phyloP scores from a whole-genome alignment of 768 basidiomycete species.

The Boletus subcaerulescens region DNA sequence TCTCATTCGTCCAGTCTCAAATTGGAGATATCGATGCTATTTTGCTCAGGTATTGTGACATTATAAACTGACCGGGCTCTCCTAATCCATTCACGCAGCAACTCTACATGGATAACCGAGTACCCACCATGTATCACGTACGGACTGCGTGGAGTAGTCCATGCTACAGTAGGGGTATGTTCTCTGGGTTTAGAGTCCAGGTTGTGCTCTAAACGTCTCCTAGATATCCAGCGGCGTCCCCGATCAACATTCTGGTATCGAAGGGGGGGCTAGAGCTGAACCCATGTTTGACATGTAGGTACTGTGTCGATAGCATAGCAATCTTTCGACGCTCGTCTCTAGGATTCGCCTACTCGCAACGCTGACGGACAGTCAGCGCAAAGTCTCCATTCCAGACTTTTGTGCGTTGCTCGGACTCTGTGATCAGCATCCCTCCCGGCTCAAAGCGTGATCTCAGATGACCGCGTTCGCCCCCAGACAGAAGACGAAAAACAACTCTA shows the following conservation, averaged over 20 bases:
- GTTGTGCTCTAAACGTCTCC: neutral
- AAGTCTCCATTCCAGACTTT: constrained; percentile 74
- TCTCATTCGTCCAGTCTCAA: constrained; percentile 46
- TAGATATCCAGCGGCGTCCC: constrained; percentile 70
- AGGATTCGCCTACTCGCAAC: constrained; percentile 80
- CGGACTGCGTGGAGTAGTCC: constrained; percentile 91
- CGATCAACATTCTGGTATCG: constrained; percentile 91
- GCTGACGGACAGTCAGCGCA: constrained; percentile 54
- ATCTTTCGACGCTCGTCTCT: neutral
- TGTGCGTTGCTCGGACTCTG: constrained; percentile 52
- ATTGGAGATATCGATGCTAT: constrained; percentile 91
- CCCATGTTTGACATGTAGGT: constrained; percentile 91
- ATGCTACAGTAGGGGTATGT: constrained; percentile 71
- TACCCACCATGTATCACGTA: constrained; percentile 92
- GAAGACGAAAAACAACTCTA: constrained; percentile 68
- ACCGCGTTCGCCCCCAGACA: constrained; percentile 68
- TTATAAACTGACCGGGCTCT: neutral
- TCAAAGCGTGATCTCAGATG: constrained; percentile 46
- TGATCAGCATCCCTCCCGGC: neutral
- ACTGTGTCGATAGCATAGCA: neutral
- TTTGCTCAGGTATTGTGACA: constrained; percentile 62
- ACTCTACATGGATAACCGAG: constrained; percentile 96
- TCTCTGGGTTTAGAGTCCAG: neutral
- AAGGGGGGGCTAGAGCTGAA: constrained; percentile 84
- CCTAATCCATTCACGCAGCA: constrained; percentile 43